Base-by-base conservation (phyloP, 257 asterid species). In the Capsicum baccatum region DNA sequence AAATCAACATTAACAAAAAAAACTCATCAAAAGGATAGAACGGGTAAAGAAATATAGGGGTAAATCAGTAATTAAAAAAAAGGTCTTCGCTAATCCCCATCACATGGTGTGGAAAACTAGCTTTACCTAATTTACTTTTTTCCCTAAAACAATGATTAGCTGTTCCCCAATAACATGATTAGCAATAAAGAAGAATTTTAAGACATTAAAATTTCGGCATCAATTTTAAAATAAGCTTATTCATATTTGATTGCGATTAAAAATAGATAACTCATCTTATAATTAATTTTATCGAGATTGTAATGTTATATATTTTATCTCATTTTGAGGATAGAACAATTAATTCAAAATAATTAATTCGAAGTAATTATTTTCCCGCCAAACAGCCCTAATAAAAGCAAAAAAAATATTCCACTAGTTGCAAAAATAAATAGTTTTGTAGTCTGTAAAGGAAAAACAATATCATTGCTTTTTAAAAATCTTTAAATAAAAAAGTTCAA, bases 121-220 rank as follows among this genome's bases (percentile, higher is more conserved):
- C 47, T 76, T 76, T 76, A 76, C 81, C 81, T 76, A 52, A 52
- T 76, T 73, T 11, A 13, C 63, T 26, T 19, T 37, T 35, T 19
- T 0, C 47, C 47, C 62, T 12, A 76, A 52, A 76, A 26, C 21
- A 76, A 21, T 13, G 48, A 76, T 76, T 21, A 54, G 63, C 47
- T 76, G 81, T 76, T 52, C 39, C 42, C 81, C 44, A 74, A 52
- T 52, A 26, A 52, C 12, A 54, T 26, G 63, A 52, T 74, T 50
- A 21, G 8, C 62, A 74, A 50, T 73, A 3, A 73, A 48, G 13
- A 50, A 11, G 0, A 19, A 19, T 3, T 70, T 74, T 50, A 76
- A 76, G 19, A 3, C 62, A 74, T 19, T 74, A 74, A 39, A 39
- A 39, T 39, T 39, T 39, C 5, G 42, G 42, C 4, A 39, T 39